Conservation (phyloP, 2,329 filamentous ascomycete genomes). For the Calcarisporium arbuscula region DNA sequence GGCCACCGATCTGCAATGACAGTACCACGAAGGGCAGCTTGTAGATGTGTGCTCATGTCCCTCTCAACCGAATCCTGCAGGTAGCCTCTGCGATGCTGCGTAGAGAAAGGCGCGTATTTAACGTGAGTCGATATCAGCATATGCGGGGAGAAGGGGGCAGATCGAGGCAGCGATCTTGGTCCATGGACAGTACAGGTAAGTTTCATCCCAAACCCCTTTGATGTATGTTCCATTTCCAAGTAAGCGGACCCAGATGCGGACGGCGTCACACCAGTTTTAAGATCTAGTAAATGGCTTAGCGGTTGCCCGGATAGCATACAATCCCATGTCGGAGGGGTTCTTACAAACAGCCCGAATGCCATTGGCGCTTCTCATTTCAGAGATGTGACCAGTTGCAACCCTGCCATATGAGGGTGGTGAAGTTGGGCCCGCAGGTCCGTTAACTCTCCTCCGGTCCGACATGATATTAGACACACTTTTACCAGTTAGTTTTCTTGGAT, state of each 20-base stretch:
- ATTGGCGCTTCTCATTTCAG: conserved; percentile 43
- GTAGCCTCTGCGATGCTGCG: conserved; percentile 74
- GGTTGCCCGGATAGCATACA: too few relatives aligned
- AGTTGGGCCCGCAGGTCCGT: conserved; percentile 76
- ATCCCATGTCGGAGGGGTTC: too few relatives aligned
- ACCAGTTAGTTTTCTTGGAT: too few relatives aligned
- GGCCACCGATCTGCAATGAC: conserved; percentile 94
- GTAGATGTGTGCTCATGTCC: conserved; percentile 84
- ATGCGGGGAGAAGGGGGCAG: conserved; percentile 85
- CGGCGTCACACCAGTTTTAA: conserved; percentile 87
- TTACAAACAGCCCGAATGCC: conserved; percentile 58
- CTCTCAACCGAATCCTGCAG: conserved; percentile 79
- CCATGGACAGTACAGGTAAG: conserved; percentile 91
- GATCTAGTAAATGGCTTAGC: conserved; percentile 46
- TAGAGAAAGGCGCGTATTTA: conserved; percentile 94
- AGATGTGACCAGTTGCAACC: too few relatives aligned
- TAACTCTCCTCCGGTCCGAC: conserved; percentile 83
- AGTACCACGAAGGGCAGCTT: conserved; percentile 81
- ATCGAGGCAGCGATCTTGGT: conserved; percentile 81
- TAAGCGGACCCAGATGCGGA: conserved; percentile 93
- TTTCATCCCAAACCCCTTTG: conserved; percentile 66
- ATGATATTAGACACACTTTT: too few relatives aligned
- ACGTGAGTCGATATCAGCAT: conserved; percentile 88
- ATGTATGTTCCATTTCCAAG: conserved; percentile 56
- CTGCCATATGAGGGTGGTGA: too few relatives aligned